phyloP scores from a whole-genome alignment of 2,329 filamentous ascomycete species.

The Talaromyces sp. region DNA sequence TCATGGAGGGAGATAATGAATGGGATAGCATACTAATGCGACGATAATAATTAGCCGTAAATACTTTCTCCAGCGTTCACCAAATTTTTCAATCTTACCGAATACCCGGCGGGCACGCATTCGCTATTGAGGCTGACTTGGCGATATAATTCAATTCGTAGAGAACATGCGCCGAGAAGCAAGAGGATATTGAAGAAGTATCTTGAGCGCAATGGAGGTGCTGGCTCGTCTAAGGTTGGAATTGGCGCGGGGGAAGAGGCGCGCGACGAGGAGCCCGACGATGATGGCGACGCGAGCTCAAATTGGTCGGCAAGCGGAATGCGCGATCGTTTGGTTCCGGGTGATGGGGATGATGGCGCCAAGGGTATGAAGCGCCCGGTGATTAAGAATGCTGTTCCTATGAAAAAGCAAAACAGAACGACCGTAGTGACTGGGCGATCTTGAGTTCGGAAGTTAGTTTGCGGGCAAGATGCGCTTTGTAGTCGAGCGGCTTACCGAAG shows the following conservation, averaged over 20 bases:
- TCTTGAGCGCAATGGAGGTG: slow-evolving; percentile 2
- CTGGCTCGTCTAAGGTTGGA: slow-evolving; percentile 6
- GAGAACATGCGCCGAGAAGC: slow-evolving; percentile 9
- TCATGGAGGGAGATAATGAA: slow-evolving; percentile 47
- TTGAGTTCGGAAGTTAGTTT: slow-evolving; percentile 25
- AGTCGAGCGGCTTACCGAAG: slow-evolving; percentile 36
- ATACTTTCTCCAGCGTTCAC: background rate
- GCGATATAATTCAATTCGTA: slow-evolving; percentile 39
- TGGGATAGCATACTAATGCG: slow-evolving; percentile 40
- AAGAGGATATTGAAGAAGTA: slow-evolving; percentile 20
- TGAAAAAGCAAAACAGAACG: slow-evolving; percentile 44
- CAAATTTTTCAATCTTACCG: slow-evolving; percentile 29
- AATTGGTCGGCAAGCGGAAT: slow-evolving; percentile 33
- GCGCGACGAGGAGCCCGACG: background rate
- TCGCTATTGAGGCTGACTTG: slow-evolving; percentile 46
- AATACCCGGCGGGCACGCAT: slow-evolving; percentile 43
- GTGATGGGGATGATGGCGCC: slow-evolving; percentile 25
- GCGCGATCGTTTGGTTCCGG: slow-evolving; percentile 29
- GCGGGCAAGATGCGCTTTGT: background rate
- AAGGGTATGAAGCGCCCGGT: slow-evolving; percentile 37
- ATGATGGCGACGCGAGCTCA: slow-evolving; percentile 25
- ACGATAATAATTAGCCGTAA: slow-evolving; percentile 16
- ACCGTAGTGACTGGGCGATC: slow-evolving; percentile 52
- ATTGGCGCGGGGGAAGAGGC: slow-evolving; percentile 13
- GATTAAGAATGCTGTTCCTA: slow-evolving; percentile 42